Conservation (phyloP, 192 early-diverging fungal genomes). For the Coemansia sp. region DNA sequence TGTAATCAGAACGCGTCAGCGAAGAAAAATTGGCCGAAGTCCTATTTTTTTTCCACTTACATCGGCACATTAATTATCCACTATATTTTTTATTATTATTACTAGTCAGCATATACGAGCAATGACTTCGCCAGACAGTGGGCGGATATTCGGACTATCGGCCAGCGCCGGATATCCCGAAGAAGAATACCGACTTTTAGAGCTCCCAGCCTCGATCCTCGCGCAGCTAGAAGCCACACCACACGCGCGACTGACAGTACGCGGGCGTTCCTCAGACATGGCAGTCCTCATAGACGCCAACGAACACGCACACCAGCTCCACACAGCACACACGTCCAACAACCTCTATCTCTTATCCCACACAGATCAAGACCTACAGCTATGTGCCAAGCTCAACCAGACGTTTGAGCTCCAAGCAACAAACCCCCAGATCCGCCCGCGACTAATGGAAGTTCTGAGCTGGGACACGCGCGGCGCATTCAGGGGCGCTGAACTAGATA, state of each 20-base stretch:
- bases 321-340: constrained; percentile 55
- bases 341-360: constrained; percentile 40
- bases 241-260: constrained; percentile 22
- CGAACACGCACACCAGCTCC: constrained; percentile 38
- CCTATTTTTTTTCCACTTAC: background rate
- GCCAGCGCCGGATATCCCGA: constrained; percentile 46
- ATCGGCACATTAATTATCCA: background rate
- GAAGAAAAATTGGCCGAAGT: background rate
- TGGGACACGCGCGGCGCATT: constrained; percentile 46
- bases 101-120: background rate
- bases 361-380: constrained; percentile 14
- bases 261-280: constrained; percentile 37
- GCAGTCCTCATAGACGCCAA: constrained; percentile 32
- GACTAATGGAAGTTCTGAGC: constrained; percentile 36
- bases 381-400: constrained; percentile 46
- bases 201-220: constrained; percentile 39
- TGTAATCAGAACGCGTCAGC: background rate
- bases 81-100: background rate
- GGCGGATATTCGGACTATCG: constrained; percentile 26
- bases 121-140: constrained; percentile 5
- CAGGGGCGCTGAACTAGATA: constrained; percentile 49
- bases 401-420: constrained; percentile 47
- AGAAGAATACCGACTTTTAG: constrained; percentile 41
- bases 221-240: constrained; percentile 33
- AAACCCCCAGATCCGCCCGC: constrained; percentile 36